Evolutionary conservation across 805 yeast species (phyloP).

Genomic region (Monosporozyma solicola): DNA sequence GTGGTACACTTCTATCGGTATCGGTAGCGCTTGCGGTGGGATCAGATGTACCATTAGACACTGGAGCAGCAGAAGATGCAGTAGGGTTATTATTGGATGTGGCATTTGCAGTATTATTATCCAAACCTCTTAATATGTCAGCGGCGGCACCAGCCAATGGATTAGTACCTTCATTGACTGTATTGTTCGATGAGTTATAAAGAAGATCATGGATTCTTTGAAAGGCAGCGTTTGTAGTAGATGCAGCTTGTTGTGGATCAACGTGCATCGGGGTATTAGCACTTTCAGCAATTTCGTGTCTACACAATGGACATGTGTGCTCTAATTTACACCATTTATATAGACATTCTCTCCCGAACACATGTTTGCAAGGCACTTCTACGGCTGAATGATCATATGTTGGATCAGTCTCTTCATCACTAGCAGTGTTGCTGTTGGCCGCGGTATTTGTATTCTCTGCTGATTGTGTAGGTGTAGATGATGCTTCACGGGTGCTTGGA

Average conservation of each 20-base stretch:
- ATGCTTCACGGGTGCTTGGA: background rate
- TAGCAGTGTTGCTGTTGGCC: background rate
- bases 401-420: slow-evolving; percentile 12
- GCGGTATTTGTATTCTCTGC: slow-evolving; percentile 1
- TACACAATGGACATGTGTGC: slow-evolving; percentile 80
- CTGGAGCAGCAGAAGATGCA: background rate
- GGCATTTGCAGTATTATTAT: background rate
- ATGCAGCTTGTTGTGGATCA: slow-evolving; percentile 4
- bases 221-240: slow-evolving; percentile 3
- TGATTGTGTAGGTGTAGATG: slow-evolving; percentile 1
- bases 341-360: slow-evolving; percentile 80
- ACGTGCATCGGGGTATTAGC: background rate
- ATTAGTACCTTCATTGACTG: slow-evolving; percentile 1
- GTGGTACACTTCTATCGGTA: background rate
- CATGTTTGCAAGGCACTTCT: slow-evolving; percentile 74
- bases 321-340: slow-evolving; percentile 72
- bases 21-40: background rate
- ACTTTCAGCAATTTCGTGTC: slow-evolving; percentile 41
- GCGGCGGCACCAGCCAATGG: background rate
- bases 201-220: slow-evolving; percentile 3
- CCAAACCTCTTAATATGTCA: background rate
- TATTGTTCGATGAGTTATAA: slow-evolving; percentile 3
- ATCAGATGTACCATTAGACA: background rate
- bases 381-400: slow-evolving; percentile 53
- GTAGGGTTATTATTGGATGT: background rate